Base-by-base conservation (phyloP, 169 alveolate species). In the Miamiensis avidus region DNA sequence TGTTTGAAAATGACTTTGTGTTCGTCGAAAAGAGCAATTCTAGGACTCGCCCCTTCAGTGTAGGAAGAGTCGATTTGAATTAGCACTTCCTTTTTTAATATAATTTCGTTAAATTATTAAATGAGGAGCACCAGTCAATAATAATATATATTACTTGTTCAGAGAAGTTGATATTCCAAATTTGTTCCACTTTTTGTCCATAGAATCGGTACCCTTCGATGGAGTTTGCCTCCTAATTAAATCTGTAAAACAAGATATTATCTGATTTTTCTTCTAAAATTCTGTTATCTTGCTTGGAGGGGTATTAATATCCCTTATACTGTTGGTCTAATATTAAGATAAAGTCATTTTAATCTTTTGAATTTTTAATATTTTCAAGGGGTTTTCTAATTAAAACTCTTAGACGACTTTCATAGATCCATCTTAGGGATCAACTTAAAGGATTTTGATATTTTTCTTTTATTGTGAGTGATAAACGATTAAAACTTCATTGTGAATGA, bases 11-110 rank as follows among this genome's bases (percentile, higher is more conserved):
- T 49, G 28, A 79, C 76, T 49, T 65, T 34, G 65, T 75, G n/a
- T 11, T 79, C 84, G 29, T 79, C 84, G 64, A 79, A 79, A 0
- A 79, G 0, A 30, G 84, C 84, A 16, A 79, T 65, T 79, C 64
- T 79, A 0, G 84, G 84, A 29, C 30, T 30, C 11, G 29, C 31
- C 29, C 30, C 25, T 79, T 79, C 75, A 25, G 34, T 65, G 20
- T 79, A 34, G 31, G 84, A 34, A 29, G 75, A 34, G 29, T 79
- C 30, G 16, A 79, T 79, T 34, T 79, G 64, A 34, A 79, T 34
- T 0, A 79, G 28, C 64, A n/a, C 25, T 65, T 79, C 84, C 74
- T 78, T 25, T 1, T 78, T 0, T n/a, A 1, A 0, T 76, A 0
- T n/a, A 74, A 0, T 74, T 74, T 15, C 31, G 29, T 11, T 73